A percentile compares a stretch with the other conserved stretches of the same genome.
Evolutionary conservation across 1,284 basidiomycete species (phyloP).

Genomic region (Anthracocystis setariae): DNA sequence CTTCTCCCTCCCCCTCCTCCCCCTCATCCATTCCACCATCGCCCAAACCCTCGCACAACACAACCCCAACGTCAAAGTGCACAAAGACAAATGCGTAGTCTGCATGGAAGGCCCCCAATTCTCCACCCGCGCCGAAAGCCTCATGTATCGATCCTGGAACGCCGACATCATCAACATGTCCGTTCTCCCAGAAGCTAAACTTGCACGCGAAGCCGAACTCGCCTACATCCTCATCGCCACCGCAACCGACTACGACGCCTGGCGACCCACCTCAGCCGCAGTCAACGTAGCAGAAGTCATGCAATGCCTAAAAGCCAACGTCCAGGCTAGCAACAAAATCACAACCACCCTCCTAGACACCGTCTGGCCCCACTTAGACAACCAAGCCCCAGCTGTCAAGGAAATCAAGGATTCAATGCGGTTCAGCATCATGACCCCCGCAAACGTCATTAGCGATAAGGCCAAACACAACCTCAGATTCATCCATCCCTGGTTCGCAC

Average conservation of each 20-base stretch:
- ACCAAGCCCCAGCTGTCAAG: conserved; percentile 36
- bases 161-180: conserved; percentile 78
- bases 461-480: conserved; percentile 80
- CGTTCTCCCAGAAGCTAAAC: conserved; percentile 91
- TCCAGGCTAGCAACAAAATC: conserved; percentile 78
- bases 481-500: conserved; percentile 72
- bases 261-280: conserved; percentile 77
- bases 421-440: conserved; percentile 78
- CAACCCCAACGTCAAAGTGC: conserved; percentile 66
- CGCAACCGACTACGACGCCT: conserved; percentile 69
- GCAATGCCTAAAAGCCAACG: conserved; percentile 86
- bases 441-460: conserved; percentile 74
- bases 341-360: conserved; percentile 81
- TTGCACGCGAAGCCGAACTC: conserved; percentile 92
- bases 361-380: conserved; percentile 72
- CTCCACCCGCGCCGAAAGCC: conserved; percentile 89
- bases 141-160: conserved; percentile 92
- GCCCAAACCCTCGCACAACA: conserved; percentile 35
- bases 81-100: conserved; percentile 84
- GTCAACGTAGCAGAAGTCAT: conserved; percentile 90
- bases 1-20: conserved; percentile 57
- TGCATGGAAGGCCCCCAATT: conserved; percentile 98
- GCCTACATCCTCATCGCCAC: conserved; percentile 68
- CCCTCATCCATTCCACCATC: conserved; percentile 51
- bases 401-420: conserved; percentile 54